phyloP scores from a whole-genome alignment of 2,329 filamentous ascomycete genomes.

The Trichoderma koningiopsis region DNA sequence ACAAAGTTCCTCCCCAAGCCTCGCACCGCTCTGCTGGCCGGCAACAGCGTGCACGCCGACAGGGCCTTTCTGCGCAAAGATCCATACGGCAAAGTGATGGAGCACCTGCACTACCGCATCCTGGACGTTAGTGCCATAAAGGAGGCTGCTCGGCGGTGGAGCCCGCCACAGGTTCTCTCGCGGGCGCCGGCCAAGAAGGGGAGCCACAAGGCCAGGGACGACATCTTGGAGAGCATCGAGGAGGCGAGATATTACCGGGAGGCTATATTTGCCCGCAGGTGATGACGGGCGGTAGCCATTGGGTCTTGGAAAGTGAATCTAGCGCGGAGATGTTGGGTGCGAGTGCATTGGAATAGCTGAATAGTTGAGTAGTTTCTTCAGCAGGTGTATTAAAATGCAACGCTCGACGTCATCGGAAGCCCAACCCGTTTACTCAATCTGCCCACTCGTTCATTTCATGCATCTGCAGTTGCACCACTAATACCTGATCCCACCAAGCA shows the following conservation, averaged over 20 bases:
- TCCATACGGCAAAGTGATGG: constrained; percentile 73
- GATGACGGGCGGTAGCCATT: background rate
- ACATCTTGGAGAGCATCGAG: constrained; percentile 93
- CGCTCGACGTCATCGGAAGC: background rate
- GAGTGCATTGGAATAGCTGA: background rate
- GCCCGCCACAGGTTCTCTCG: constrained; percentile 48
- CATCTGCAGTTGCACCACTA: background rate
- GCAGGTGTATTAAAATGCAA: background rate
- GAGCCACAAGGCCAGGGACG: constrained; percentile 79
- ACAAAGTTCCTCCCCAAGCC: constrained; percentile 67
- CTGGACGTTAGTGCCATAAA: constrained; percentile 92
- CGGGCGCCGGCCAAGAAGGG: constrained; percentile 72
- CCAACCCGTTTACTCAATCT: background rate
- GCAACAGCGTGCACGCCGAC: constrained; percentile 92
- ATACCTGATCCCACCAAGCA: background rate
- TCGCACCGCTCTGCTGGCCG: constrained; percentile 74
- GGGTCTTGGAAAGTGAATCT: background rate
- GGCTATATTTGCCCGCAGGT: constrained; percentile 59
- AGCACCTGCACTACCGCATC: constrained; percentile 85
- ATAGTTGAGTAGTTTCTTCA: background rate
- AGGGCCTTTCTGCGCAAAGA: constrained; percentile 73
- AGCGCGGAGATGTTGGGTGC: background rate
- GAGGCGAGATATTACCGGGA: constrained; percentile 85
- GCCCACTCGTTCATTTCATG: background rate
- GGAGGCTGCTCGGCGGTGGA: constrained; percentile 86